Percentiles rank a stretch among this genome's conserved stretches.
These are phyloP conservation scores for Cryptosporidium sp. DNA, from an alignment of 169 alveolate species.

Conservation along the genomic window DNA sequence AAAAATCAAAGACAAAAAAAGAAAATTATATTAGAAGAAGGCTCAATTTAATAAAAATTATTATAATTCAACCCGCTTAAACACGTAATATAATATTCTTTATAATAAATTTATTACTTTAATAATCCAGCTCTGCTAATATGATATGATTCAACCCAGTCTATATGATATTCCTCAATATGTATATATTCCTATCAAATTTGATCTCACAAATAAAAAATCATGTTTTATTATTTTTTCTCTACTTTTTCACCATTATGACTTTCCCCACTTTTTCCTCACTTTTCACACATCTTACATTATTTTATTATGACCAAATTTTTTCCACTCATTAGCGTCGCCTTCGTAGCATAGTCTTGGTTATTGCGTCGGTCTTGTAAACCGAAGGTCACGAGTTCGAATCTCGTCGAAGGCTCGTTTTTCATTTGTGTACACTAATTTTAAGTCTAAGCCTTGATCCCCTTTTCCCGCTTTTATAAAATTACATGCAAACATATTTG, in stretches of 20 bases:
- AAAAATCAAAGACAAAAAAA: constrained; percentile 54
- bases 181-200: not conserved
- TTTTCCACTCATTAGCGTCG: not conserved
- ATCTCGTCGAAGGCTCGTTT: constrained; percentile 76
- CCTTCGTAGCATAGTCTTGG: constrained; percentile 77
- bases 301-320: constrained; percentile 39
- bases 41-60: not conserved
- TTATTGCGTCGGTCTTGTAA: constrained; percentile 77
- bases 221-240: not conserved
- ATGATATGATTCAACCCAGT: not conserved
- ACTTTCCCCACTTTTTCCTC: not conserved
- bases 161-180: too few species aligned
- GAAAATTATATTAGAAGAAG: constrained; percentile 22
- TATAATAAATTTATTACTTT: too few species aligned
- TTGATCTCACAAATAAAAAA: not conserved
- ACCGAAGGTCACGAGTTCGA: constrained; percentile 78
- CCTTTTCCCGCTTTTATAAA: too few species aligned
- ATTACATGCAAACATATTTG: too few species aligned
- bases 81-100: not conserved
- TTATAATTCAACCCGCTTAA: not conserved
- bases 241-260: not conserved
- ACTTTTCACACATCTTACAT: constrained; percentile 3
- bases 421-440: not conserved
- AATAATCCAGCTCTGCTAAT: not conserved
- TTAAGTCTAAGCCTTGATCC: too few species aligned